A percentile compares a stretch with the other conserved stretches of the same genome.
phyloP scores from a whole-genome alignment of 257 asterid species.

The Ocimum tenuiflorum region DNA sequence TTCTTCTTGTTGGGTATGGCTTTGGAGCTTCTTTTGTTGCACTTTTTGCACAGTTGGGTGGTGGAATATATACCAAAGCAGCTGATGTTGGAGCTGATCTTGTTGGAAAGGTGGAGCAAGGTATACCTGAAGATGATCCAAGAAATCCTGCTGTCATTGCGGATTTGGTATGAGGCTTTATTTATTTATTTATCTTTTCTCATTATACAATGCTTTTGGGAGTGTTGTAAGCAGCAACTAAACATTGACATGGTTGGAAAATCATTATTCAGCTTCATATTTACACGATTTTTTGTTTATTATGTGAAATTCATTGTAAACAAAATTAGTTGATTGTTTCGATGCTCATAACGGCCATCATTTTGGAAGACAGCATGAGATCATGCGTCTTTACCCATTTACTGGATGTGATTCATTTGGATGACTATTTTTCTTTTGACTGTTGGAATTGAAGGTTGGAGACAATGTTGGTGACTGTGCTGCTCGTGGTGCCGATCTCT shows the following conservation, averaged over 20 bases:
- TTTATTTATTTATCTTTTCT: neutral
- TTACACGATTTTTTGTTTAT: neutral
- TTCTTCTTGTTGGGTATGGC: slow-evolving; percentile 97
- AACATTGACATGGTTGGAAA: slow-evolving; percentile 9
- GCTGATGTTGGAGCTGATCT: slow-evolving; percentile 99
- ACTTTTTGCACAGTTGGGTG: slow-evolving; percentile 98
- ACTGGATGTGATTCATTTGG: neutral
- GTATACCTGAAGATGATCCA: slow-evolving; percentile 98
- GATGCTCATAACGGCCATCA: too few species aligned
- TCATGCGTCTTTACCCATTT: neutral
- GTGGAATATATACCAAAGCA: slow-evolving; percentile 94
- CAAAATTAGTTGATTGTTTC: too few species aligned
- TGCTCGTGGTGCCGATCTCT: slow-evolving; percentile 98
- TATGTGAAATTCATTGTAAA: neutral
- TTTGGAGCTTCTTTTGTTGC: slow-evolving; percentile 99
- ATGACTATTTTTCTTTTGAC: slow-evolving; percentile 17
- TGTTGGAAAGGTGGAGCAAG: slow-evolving; percentile 97
- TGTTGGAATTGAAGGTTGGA: slow-evolving; percentile 64
- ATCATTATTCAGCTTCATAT: neutral
- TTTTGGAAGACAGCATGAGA: too few species aligned
- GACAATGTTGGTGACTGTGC: slow-evolving; percentile 99
- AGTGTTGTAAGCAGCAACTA: neutral
- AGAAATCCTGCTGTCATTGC: slow-evolving; percentile 99
- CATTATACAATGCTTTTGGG: slow-evolving; percentile 3
- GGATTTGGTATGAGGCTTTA: slow-evolving; percentile 58